Conservation (phyloP, 2,329 filamentous ascomycete species). For the Colletotrichum falcatum region DNA sequence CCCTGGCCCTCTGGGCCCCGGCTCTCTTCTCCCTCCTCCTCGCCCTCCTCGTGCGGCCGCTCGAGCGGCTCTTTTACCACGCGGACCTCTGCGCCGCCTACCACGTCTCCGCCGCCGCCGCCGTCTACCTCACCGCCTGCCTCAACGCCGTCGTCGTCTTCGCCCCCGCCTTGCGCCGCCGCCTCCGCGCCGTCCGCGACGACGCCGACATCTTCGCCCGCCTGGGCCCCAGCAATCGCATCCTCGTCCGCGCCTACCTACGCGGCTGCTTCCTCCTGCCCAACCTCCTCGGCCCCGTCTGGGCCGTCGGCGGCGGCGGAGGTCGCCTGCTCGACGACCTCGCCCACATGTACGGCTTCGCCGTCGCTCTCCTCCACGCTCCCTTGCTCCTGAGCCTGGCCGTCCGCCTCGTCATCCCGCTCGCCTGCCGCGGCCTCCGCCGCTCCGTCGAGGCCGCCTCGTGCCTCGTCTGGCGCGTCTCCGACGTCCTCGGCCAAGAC, state of each 20-base stretch:
- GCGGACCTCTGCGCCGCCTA: slow-evolving; percentile 20
- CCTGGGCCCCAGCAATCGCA: slow-evolving; percentile 7
- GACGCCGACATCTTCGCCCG: neutral
- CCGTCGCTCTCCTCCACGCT: slow-evolving; percentile 20
- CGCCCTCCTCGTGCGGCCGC: neutral
- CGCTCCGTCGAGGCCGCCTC: neutral
- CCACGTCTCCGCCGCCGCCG: slow-evolving; percentile 16
- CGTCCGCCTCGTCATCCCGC: neutral
- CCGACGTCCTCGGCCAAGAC: neutral
- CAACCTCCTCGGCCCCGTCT: slow-evolving; percentile 28
- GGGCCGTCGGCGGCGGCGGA: neutral
- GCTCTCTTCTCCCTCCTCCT: neutral
- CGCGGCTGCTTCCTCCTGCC: slow-evolving; percentile 26
- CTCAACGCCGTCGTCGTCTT: slow-evolving; percentile 16
- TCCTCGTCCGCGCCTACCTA: slow-evolving; percentile 31
- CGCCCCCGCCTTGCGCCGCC: neutral
- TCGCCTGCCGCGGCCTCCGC: neutral
- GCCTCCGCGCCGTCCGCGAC: neutral
- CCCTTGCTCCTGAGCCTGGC: slow-evolving; percentile 12
- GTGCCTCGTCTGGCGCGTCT: neutral
- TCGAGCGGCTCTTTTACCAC: slow-evolving; percentile 28
- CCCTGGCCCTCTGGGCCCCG: neutral
- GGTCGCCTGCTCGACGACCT: slow-evolving; percentile 13
- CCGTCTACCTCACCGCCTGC: slow-evolving; percentile 15
- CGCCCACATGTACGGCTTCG: slow-evolving; percentile 33